Evolutionary conservation across 2,329 filamentous ascomycete genomes (phyloP).

Genomic region (Penicillium sp.): DNA sequence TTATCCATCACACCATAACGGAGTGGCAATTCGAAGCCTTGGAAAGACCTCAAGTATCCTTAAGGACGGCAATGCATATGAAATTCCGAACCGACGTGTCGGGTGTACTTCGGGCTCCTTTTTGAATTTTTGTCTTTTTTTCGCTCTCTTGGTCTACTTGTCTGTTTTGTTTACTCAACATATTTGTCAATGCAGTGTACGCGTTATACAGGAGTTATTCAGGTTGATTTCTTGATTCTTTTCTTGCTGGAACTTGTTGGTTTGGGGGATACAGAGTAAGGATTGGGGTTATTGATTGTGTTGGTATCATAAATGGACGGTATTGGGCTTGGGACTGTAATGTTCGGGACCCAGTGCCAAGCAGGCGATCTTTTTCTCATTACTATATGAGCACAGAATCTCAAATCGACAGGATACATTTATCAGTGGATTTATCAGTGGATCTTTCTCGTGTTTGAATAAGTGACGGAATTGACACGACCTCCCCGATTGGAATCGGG

Average conservation of each 20-base stretch:
- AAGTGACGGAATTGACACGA: neutral
- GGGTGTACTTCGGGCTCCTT: neutral
- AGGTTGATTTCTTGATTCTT: neutral
- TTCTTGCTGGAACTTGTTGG: neutral
- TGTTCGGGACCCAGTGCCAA: neutral
- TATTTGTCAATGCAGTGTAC: neutral
- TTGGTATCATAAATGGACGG: conserved; percentile 4
- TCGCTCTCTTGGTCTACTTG: neutral
- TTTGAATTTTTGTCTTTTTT: neutral
- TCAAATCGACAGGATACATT: conserved; percentile 2
- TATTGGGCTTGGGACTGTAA: conserved; percentile 3
- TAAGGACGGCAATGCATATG: neutral
- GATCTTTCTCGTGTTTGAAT: neutral
- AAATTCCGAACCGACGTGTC: neutral
- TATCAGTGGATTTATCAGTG: neutral
- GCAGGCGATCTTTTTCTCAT: neutral
- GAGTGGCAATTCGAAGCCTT: neutral
- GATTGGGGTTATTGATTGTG: conserved; percentile 2
- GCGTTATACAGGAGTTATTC: conserved; percentile 1
- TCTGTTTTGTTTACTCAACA: neutral
- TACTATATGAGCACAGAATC: conserved; percentile 4
- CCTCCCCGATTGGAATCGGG: neutral
- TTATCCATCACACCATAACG: neutral
- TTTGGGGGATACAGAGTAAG: neutral
- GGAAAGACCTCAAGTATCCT: neutral